Conservation (phyloP, 768 basidiomycete genomes). For the Boletus huronensis region DNA sequence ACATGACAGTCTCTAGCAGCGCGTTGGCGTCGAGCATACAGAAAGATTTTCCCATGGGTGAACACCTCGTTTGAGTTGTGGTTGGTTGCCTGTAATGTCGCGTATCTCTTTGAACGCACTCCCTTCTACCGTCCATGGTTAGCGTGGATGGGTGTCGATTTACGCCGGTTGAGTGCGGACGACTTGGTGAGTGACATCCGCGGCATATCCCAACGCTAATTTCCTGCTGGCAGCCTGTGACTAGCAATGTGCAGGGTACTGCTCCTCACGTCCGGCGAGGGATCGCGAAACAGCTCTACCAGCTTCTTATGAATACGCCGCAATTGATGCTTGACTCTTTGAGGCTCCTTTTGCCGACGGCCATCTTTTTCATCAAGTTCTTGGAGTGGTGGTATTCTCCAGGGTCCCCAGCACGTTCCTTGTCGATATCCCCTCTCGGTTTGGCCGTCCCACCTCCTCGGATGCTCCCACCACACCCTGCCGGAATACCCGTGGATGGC, state of each 20-base stretch:
- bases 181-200: slow-evolving; percentile 59
- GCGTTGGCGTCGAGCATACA: slow-evolving; percentile 61
- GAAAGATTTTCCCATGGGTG: slow-evolving; percentile 74
- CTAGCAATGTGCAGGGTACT: slow-evolving; percentile 12
- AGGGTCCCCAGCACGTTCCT: slow-evolving; percentile 75
- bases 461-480: slow-evolving; percentile 71
- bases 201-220: neutral
- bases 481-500: slow-evolving; percentile 61
- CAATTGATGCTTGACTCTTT: slow-evolving; percentile 72
- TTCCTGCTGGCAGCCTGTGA: slow-evolving; percentile 14
- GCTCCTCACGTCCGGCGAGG: slow-evolving; percentile 31
- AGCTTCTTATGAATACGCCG: slow-evolving; percentile 51
- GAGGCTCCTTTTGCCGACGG: slow-evolving; percentile 74
- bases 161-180: slow-evolving; percentile 74
- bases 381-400: slow-evolving; percentile 99
- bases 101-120: slow-evolving; percentile 86
- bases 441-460: slow-evolving; percentile 75
- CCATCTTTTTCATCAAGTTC: slow-evolving; percentile 95
- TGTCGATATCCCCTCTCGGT: slow-evolving; percentile 58
- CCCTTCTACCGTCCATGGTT: slow-evolving; percentile 92
- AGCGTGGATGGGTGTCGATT: slow-evolving; percentile 75
- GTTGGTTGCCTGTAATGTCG: slow-evolving; percentile 79
- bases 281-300: slow-evolving; percentile 42
- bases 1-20: slow-evolving; percentile 46
- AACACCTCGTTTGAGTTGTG: slow-evolving; percentile 79